These are phyloP conservation scores for Cucurbitaria berberidis DNA, from an alignment of 2,329 filamentous ascomycete species.

Conservation along the genomic window DNA sequence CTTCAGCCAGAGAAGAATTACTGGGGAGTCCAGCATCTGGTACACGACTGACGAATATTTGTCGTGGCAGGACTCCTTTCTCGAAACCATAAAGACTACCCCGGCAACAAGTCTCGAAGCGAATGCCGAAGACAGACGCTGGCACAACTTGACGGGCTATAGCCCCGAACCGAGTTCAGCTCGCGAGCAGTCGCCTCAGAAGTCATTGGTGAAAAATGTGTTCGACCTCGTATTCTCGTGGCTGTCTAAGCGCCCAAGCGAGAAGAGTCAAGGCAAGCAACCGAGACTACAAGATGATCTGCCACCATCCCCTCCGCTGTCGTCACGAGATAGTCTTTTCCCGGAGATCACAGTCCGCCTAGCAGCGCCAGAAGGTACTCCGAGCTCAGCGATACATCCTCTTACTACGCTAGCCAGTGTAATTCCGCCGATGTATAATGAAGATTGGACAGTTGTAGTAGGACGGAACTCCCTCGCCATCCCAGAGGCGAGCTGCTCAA, in stretches of 20 bases:
- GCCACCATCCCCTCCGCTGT: background rate
- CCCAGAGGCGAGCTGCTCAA: background rate
- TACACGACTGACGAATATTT: background rate
- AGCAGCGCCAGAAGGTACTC: background rate
- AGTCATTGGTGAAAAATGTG: background rate
- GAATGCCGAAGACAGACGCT: background rate
- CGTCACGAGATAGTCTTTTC: background rate
- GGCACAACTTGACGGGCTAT: background rate
- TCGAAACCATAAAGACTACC: background rate
- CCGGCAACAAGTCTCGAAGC: background rate
- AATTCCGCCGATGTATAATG: background rate
- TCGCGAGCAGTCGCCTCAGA: background rate
- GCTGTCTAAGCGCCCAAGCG: conserved; percentile 1
- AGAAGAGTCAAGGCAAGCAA: conserved; percentile 12
- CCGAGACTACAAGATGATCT: background rate
- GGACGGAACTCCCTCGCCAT: background rate
- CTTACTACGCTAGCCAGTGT: background rate
- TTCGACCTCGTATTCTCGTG: conserved; percentile 4
- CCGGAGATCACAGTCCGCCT: background rate
- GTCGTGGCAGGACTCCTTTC: background rate
- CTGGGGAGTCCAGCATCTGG: background rate
- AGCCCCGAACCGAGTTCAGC: background rate
- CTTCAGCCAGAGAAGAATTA: background rate
- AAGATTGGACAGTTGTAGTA: background rate
- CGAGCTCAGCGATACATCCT: background rate